Base-by-base conservation (phyloP, 2,329 filamentous ascomycete species). In the Cordyceps farinosa region DNA sequence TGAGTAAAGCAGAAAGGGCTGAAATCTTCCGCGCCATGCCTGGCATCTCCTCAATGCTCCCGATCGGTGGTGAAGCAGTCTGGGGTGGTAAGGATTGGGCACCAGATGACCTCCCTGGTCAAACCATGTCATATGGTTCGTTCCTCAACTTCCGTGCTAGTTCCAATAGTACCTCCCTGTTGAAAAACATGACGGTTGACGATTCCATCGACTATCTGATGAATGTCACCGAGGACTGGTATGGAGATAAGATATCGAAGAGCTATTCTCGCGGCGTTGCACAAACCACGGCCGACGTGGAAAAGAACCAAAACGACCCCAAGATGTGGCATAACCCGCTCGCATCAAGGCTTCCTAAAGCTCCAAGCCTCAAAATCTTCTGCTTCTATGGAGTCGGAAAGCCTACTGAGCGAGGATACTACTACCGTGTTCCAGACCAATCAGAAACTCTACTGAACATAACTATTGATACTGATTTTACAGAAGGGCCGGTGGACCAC, bases 311-410 rank as follows among this genome's bases (percentile, higher is more conserved):
- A 70, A 76, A 86, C n/a, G 84, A 91, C 66, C 86, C 85, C 2
- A 81, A 79, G 56, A 99, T 96, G 73, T 99, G 95, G 95, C 86
- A 97, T 65, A 99, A 99, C 72, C 95, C 95, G 0, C 85, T 98
- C 1, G 94, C 98, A 74, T 90, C 91, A 0, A 85, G 94, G 2
- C 81, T 98, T 0, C 95, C 95, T 0, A 82, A 92, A 27, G 94
- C 95, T 1, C 94, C 95, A 0, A 91, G 87, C 71, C 80, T 99
- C 71, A 97, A 97, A 74, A 91, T 99, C 13, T 98, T 93, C 77
- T 98, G 95, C 78, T 98, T 99, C 79, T 98, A 99, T 73, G 95
- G 90, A 27, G 87, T 97, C 4, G 94, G 94, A 3, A 99, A 98
- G 74, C 89, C 91, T 3, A 98, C 94, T 0, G 94, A 99, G 76